phyloP scores from a whole-genome alignment of 1,284 basidiomycete genomes.

The Violaceomyces palustris region DNA sequence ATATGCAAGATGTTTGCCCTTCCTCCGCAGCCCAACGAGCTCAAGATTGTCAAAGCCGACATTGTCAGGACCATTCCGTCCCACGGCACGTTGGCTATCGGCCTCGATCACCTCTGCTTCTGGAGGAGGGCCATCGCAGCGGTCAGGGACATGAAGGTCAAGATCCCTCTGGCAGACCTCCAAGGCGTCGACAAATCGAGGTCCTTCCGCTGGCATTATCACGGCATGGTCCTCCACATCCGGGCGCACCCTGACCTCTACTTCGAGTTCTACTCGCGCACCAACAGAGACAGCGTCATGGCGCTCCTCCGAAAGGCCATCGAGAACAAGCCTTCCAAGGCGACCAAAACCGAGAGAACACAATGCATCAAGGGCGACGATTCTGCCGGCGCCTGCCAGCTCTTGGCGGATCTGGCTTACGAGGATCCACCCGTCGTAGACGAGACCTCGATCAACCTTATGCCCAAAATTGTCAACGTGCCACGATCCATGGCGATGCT shows the following conservation, averaged over 20 bases:
- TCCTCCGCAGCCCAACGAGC: constrained; percentile 12
- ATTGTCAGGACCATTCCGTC: constrained; percentile 37
- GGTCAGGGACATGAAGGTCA: constrained; percentile 32
- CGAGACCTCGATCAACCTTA: constrained; percentile 9
- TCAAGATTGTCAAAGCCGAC: constrained; percentile 29
- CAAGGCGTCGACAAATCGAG: constrained; percentile 22
- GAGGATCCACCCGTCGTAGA: constrained; percentile 19
- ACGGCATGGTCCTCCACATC: constrained; percentile 38
- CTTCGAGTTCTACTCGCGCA: constrained; percentile 23
- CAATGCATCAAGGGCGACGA: neutral
- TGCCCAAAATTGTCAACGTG: constrained; percentile 33
- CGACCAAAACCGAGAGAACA: neutral
- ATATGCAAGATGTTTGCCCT: constrained; percentile 29
- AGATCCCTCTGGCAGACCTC: constrained; percentile 37
- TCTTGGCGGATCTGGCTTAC: neutral
- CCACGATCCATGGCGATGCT: neutral
- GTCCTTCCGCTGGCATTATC: constrained; percentile 39
- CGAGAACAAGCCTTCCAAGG: constrained; percentile 1
- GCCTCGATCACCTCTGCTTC: constrained; percentile 39
- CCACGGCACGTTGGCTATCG: constrained; percentile 38
- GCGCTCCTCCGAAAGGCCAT: constrained; percentile 10
- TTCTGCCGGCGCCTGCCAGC: neutral
- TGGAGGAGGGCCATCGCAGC: constrained; percentile 24
- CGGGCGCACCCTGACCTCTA: constrained; percentile 31
- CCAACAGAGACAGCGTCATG: neutral